Evolutionary conservation across 2,329 filamentous ascomycete species (phyloP).

Genomic region (Cladosporium sp.): DNA sequence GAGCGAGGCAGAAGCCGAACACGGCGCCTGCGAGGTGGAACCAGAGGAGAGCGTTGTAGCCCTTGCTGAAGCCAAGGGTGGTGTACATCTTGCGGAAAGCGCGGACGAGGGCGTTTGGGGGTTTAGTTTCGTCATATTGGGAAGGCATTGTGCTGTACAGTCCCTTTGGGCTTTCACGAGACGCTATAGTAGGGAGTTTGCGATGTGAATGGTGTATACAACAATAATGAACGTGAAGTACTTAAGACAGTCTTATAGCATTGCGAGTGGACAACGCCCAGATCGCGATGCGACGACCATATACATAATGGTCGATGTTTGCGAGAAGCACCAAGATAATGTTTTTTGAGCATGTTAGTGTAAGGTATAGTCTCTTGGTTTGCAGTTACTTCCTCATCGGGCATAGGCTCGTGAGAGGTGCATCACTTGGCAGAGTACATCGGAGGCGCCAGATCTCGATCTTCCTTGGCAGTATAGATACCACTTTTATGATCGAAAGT

Average conservation of each 20-base stretch:
- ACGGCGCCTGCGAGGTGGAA: slow-evolving; percentile 30
- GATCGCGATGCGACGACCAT: background rate
- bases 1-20: slow-evolving; percentile 50
- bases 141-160: background rate
- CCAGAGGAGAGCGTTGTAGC: slow-evolving; percentile 59
- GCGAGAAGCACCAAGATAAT: background rate
- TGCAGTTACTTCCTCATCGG: background rate
- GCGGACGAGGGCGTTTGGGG: slow-evolving; percentile 1
- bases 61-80: slow-evolving; percentile 55
- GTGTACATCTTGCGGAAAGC: slow-evolving; percentile 40
- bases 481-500: background rate
- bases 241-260: background rate
- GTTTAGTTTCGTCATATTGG: background rate
- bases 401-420: background rate
- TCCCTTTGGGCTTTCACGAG: background rate
- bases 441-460: background rate
- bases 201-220: background rate
- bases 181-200: background rate
- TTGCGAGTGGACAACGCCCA: background rate
- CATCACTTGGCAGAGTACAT: background rate
- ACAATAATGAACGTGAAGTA: background rate
- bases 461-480: background rate
- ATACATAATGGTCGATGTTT: background rate
- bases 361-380: background rate
- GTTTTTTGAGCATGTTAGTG: background rate